Percentiles rank a stretch among this genome's conserved stretches.
These are phyloP conservation scores for Fusarium sacchari DNA, from an alignment of 2,329 filamentous ascomycete genomes.

Conservation along the genomic window DNA sequence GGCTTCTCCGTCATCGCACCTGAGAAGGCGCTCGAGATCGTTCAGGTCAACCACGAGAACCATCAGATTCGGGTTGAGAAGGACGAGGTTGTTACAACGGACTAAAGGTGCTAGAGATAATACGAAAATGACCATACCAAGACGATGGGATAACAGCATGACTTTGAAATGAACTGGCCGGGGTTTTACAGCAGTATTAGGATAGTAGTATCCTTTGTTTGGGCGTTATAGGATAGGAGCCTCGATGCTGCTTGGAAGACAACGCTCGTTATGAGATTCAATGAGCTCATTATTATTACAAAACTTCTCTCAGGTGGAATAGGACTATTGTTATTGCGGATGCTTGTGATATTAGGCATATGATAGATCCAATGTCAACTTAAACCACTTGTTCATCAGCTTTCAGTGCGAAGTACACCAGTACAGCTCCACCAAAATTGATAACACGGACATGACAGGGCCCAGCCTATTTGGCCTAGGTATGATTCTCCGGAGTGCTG, in stretches of 20 bases:
- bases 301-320: neutral
- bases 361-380: neutral
- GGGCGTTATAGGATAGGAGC: slow-evolving; percentile 37
- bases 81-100: slow-evolving; percentile 71
- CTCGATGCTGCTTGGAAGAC: slow-evolving; percentile 13
- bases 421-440: neutral
- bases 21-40: slow-evolving; percentile 72
- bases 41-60: slow-evolving; percentile 69
- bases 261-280: slow-evolving; percentile 30
- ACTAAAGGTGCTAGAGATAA: slow-evolving; percentile 5
- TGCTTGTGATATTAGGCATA: neutral
- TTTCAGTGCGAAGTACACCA: neutral
- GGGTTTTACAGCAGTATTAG: slow-evolving; percentile 2
- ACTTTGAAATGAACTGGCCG: slow-evolving; percentile 17
- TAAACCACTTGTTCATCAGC: neutral
- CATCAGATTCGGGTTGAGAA: slow-evolving; percentile 72
- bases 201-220: slow-evolving; percentile 26
- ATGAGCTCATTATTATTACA: neutral
- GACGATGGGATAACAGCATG: slow-evolving; percentile 17
- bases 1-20: slow-evolving; percentile 82
- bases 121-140: slow-evolving; percentile 6
- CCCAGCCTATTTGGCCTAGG: neutral
- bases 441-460: neutral
- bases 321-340: neutral
- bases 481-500: neutral